A percentile compares a stretch with the other conserved stretches of the same genome.
Evolutionary conservation across 2,329 filamentous ascomycete species (phyloP).

Genomic region (Phialophora verrucosa): DNA sequence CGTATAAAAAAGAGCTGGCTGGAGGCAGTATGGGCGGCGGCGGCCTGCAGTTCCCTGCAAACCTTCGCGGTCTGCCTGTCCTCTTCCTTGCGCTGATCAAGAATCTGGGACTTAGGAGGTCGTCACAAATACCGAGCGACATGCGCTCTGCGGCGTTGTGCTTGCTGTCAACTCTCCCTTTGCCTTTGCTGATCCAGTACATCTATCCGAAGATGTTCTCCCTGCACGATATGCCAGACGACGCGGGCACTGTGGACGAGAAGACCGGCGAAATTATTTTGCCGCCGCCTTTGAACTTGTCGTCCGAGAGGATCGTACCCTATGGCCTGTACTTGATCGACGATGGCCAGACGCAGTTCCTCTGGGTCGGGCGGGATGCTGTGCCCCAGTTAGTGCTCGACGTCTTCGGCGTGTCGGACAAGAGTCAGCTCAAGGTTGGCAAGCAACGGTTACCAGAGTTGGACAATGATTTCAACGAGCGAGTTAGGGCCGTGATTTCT

Average conservation of each 20-base stretch:
- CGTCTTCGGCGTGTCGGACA: conserved; percentile 87
- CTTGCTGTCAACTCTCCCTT: conserved; percentile 74
- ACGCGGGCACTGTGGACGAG: conserved; percentile 81
- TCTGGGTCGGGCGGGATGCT: conserved; percentile 93
- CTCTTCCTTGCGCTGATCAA: conserved; percentile 95
- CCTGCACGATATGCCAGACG: conserved; percentile 93
- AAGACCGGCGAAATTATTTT: conserved; percentile 88
- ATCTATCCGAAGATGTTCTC: conserved; percentile 74
- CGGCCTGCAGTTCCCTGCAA: conserved; percentile 91
- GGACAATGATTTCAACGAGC: conserved; percentile 96
- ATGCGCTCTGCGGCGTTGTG: conserved; percentile 91
- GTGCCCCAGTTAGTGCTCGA: conserved; percentile 87
- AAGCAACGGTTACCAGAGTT: conserved; percentile 86
- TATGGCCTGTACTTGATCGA: conserved; percentile 97
- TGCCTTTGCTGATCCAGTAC: conserved; percentile 37
- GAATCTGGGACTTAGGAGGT: conserved; percentile 91
- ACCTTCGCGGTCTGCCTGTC: conserved; percentile 84
- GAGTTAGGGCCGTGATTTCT: conserved; percentile 84
- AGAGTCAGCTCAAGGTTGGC: conserved; percentile 83
- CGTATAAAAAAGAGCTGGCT: conserved; percentile 94
- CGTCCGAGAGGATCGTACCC: conserved; percentile 82
- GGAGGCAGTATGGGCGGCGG: conserved; percentile 93
- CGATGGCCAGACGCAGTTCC: conserved; percentile 95
- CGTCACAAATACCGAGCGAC: conserved; percentile 90
- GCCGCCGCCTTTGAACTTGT: conserved; percentile 82